These are phyloP conservation scores for Brassica carinata DNA, from an alignment of 345 rosid species.

Conservation along the genomic window DNA sequence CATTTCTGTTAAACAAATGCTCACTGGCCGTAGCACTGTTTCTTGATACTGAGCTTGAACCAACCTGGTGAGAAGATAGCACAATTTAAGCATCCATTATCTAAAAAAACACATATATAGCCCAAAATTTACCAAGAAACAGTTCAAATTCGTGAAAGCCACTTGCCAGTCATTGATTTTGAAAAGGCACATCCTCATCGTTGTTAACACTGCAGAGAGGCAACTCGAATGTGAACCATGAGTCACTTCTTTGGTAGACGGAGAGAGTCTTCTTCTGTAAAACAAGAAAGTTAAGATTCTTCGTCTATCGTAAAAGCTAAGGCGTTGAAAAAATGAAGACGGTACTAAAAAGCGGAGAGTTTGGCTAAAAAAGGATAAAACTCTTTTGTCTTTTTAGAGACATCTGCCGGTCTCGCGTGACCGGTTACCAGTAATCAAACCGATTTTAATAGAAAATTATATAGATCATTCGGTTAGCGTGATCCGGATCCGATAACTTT, in stretches of 20 bases:
- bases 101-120: background rate
- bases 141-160: slow-evolving; percentile 34
- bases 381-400: background rate
- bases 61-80: slow-evolving; percentile 28
- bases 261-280: slow-evolving; percentile 11
- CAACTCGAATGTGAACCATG: slow-evolving; percentile 11
- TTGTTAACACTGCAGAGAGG: slow-evolving; percentile 23
- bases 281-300: background rate
- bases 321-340: slow-evolving; percentile 13
- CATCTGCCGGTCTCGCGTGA: background rate
- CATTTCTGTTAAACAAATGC: slow-evolving; percentile 28
- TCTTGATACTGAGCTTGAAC: slow-evolving; percentile 27
- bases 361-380: background rate
- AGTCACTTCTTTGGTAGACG: slow-evolving; percentile 27
- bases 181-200: slow-evolving; percentile 43
- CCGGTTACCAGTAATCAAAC: slow-evolving; percentile 20
- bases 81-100: slow-evolving; percentile 22
- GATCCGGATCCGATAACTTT: background rate
- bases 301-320: background rate
- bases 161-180: slow-evolving; percentile 27
- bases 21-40: slow-evolving; percentile 21
- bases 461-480: background rate
- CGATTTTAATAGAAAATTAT: background rate
- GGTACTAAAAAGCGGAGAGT: background rate
- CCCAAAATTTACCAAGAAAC: slow-evolving; percentile 31